Conservation (phyloP, 2,329 filamentous ascomycete genomes). For the Calonectria pseudoreteaudii region DNA sequence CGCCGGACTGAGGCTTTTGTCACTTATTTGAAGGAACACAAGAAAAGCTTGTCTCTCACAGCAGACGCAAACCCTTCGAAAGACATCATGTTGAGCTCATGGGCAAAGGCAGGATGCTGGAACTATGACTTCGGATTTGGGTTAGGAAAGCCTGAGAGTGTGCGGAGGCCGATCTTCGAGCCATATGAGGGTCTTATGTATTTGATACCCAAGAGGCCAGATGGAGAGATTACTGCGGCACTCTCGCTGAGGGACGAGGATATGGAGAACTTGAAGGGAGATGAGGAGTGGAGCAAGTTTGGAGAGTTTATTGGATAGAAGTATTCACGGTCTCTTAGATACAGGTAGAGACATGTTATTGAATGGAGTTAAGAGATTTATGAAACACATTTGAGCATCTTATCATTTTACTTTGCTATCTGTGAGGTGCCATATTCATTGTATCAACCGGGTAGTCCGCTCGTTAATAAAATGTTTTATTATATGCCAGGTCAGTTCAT, state of each 20-base stretch:
- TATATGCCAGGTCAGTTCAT: too few relatives aligned
- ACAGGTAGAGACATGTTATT: background rate
- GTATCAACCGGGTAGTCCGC: too few relatives aligned
- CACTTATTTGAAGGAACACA: conserved; percentile 53
- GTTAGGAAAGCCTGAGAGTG: conserved; percentile 59
- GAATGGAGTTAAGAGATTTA: background rate
- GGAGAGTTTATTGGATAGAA: conserved; percentile 34
- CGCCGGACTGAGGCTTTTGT: conserved; percentile 54
- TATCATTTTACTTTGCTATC: background rate
- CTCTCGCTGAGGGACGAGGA: conserved; percentile 62
- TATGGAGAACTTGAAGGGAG: conserved; percentile 55
- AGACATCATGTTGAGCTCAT: conserved; percentile 66
- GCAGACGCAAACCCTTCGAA: conserved; percentile 50
- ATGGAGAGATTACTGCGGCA: conserved; percentile 57
- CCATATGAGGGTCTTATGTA: conserved; percentile 62
- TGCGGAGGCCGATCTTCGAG: conserved; percentile 60
- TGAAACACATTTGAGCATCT: background rate
- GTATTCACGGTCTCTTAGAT: background rate
- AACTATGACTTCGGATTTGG: conserved; percentile 60
- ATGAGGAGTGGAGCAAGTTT: conserved; percentile 52
- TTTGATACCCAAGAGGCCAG: conserved; percentile 56
- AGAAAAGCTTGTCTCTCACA: conserved; percentile 47
- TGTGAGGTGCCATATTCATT: background rate
- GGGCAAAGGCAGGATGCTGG: conserved; percentile 60
- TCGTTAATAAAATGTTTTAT: too few relatives aligned